Percentiles rank a stretch among this genome's conserved stretches.
Conservation (phyloP, 2,329 filamentous ascomycete genomes). For the Fusarium avenaceum region DNA sequence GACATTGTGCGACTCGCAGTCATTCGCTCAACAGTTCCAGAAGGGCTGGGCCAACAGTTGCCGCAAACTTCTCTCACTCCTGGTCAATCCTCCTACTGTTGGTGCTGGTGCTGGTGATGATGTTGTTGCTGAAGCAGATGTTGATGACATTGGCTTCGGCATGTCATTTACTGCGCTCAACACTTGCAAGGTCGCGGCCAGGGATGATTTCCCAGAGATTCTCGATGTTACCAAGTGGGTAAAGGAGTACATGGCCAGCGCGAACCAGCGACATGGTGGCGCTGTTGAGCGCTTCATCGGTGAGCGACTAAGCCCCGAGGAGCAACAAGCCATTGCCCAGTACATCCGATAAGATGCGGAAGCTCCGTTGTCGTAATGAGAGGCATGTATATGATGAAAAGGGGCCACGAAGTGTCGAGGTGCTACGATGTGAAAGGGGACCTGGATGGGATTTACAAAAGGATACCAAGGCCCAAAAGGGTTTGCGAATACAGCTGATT, state of each 20-base stretch:
- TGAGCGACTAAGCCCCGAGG: slow-evolving; percentile 76
- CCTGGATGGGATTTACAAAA: slow-evolving; percentile 18
- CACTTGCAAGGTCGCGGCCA: slow-evolving; percentile 81
- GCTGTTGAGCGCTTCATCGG: slow-evolving; percentile 78
- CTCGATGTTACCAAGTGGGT: slow-evolving; percentile 89
- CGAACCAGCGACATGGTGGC: slow-evolving; percentile 80
- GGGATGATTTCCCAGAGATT: slow-evolving; percentile 89
- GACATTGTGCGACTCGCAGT: slow-evolving; percentile 86
- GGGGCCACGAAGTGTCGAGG: background rate
- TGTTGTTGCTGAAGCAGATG: slow-evolving; percentile 85
- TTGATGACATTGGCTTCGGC: slow-evolving; percentile 95
- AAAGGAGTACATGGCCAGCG: slow-evolving; percentile 79
- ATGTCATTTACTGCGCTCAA: slow-evolving; percentile 94
- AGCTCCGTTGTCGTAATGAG: background rate
- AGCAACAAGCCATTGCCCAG: slow-evolving; percentile 64
- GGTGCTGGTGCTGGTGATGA: slow-evolving; percentile 76
- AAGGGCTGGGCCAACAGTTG: slow-evolving; percentile 95
- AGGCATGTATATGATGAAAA: slow-evolving; percentile 18
- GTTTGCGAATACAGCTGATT: slow-evolving; percentile 25
- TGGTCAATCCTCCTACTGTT: slow-evolving; percentile 86
- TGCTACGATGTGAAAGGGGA: background rate
- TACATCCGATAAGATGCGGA: slow-evolving; percentile 60
- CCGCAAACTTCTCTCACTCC: slow-evolving; percentile 86
- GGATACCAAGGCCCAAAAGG: slow-evolving; percentile 36
- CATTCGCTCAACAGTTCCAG: slow-evolving; percentile 84